phyloP scores from a whole-genome alignment of 1,284 basidiomycete species.

The Rhodotorula glutinis region DNA sequence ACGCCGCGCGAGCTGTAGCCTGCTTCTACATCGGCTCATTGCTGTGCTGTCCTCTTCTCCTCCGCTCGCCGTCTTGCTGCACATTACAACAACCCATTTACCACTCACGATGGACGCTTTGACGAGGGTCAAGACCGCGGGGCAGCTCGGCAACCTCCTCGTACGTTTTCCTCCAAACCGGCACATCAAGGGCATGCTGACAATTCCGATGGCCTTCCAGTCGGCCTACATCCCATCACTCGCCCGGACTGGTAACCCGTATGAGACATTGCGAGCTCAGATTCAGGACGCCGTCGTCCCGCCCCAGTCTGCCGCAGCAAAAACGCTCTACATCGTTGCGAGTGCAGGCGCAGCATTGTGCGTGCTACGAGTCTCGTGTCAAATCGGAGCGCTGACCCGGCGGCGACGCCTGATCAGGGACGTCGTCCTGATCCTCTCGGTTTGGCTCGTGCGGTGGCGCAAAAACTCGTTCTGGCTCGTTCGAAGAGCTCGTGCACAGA shows the following conservation, averaged over 20 bases:
- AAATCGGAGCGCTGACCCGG: neutral
- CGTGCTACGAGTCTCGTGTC: neutral
- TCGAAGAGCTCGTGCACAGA: neutral
- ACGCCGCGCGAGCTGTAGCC: neutral
- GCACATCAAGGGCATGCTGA: neutral
- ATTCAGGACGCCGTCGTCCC: neutral
- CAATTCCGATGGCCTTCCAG: neutral
- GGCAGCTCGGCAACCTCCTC: neutral
- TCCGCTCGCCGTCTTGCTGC: neutral
- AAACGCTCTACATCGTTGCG: neutral
- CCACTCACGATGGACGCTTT: neutral
- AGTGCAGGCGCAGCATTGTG: neutral
- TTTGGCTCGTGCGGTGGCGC: conserved; percentile 4
- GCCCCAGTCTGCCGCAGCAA: neutral
- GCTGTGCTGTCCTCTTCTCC: neutral
- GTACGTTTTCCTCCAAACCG: neutral
- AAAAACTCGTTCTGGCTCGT: conserved; percentile 6
- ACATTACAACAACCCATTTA: too few relatives aligned
- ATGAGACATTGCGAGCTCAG: neutral
- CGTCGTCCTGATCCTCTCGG: neutral
- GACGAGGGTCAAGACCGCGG: neutral
- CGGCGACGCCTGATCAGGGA: neutral
- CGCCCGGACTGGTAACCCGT: neutral
- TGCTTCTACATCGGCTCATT: neutral
- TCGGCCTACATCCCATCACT: neutral